Evolutionary conservation across 208 protist genomes (phyloP).

Genomic region (Acanthamoeba lenticulata): DNA sequence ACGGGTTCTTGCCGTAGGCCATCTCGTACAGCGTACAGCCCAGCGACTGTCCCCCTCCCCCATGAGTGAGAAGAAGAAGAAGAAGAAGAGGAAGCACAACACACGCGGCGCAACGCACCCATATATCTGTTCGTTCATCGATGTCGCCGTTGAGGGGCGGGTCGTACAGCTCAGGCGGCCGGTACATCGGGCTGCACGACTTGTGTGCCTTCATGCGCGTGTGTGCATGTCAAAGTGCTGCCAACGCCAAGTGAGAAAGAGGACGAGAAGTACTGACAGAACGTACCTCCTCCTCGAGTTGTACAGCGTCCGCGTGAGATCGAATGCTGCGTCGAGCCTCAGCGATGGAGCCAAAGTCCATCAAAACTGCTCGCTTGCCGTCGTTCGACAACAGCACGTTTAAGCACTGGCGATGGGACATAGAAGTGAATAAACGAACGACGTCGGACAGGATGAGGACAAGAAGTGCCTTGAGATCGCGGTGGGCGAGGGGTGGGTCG

Average conservation of each 20-base stretch:
- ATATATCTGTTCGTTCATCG: background rate
- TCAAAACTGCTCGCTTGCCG: background rate
- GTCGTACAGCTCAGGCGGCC: background rate
- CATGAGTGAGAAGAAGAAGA: background rate
- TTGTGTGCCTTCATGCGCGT: background rate
- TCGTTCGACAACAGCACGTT: background rate
- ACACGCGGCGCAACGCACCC: background rate
- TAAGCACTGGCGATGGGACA: too few species aligned
- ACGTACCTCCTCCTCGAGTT: background rate
- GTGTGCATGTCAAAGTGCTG: too few species aligned
- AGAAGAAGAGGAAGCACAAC: background rate
- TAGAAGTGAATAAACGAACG: background rate
- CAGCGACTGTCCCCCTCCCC: background rate
- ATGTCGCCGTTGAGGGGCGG: background rate
- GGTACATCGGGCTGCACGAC: background rate
- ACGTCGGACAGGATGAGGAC: background rate
- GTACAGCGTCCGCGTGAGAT: background rate
- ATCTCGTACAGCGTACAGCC: background rate
- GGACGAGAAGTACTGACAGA: too few species aligned
- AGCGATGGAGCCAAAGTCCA: background rate
- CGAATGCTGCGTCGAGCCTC: background rate
- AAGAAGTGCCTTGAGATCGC: background rate
- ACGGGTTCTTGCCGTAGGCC: constrained; percentile 10
- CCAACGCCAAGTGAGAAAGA: too few species aligned
- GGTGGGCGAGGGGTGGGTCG: background rate